Evolutionary conservation across 176 grass and related monocot species (phyloP), one percentile per base, ranked within the genome.

Genomic region (Olyra latifolia): DNA sequence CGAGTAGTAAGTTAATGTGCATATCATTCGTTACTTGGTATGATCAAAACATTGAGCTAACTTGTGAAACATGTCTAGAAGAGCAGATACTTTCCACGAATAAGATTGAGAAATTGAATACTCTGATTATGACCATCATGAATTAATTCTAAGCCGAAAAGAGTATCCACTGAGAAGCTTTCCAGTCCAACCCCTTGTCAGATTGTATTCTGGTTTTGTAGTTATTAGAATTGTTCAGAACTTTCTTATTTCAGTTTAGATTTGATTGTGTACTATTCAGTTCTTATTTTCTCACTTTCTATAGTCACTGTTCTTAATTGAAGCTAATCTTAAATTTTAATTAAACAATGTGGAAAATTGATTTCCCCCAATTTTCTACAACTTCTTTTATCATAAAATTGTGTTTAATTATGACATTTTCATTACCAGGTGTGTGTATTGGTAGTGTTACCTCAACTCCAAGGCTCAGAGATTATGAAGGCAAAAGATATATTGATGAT

Each of bases 401-500:
- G 50, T 84, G 61, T 79, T 44, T 60, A 10, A 42, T 10, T 43
- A 8, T 27, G 5, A 7, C 28, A 35, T 74, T 79, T 88, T 80
- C 47, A 10, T 70, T 50, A 25, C 61, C 90, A 95, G 96, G 88
- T 95, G 10, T 74, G 89, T 79, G 79, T 99, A 83, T 89, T 95
- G 84, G 82, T 86, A 63, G 78, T 91, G 74, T 80, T 99, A 16
- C 96, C 92, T 41, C 84, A 16, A 69, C 81, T 91, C 52, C n/a
- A 87, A 75, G 86, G 72, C 22, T 82, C 78, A 10, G 78, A 92
- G 29, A 23, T 90, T 80, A 62, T 93, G 77, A 88, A 72, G 69
- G 92, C 92, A 44, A 99, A 99, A 63, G 75, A 95, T 80, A 60
- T 85, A 43, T 79, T 99, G 53, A 83, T 91, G 79, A 23, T 80